phyloP scores from a whole-genome alignment of 768 basidiomycete genomes.

The Podaxis carcinomalis region DNA sequence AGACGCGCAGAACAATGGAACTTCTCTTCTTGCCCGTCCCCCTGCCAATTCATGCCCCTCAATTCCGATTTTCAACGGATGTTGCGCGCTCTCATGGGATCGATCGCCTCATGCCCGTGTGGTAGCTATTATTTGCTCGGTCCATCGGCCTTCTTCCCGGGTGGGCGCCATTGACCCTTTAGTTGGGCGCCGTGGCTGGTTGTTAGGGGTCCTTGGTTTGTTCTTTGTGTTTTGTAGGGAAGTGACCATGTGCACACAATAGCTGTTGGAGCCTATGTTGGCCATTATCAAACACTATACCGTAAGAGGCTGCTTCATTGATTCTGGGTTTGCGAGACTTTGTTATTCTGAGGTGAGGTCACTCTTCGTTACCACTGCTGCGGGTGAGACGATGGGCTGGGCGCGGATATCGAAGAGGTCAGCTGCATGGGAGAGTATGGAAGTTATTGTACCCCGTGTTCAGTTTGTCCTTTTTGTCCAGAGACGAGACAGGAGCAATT shows the following conservation, averaged over 20 bases:
- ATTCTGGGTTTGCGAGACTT: background rate
- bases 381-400: background rate
- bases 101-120: background rate
- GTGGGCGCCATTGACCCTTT: background rate
- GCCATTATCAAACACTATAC: background rate
- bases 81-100: background rate
- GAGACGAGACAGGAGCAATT: background rate
- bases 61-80: background rate
- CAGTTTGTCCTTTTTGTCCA: background rate
- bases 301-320: slow-evolving; percentile 1
- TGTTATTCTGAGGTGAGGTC: slow-evolving; percentile 1
- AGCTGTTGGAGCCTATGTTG: slow-evolving; percentile 1
- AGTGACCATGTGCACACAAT: background rate
- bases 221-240: slow-evolving; percentile 1
- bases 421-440: slow-evolving; percentile 3
- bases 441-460: background rate
- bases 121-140: background rate
- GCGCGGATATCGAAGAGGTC: background rate
- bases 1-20: background rate
- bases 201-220: background rate
- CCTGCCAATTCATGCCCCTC: background rate
- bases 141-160: background rate
- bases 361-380: slow-evolving; percentile 5
- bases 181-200: background rate
- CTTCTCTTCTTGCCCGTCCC: background rate